These are phyloP conservation scores for Hydnomerulius pinastri DNA, from an alignment of 768 basidiomycete species.

Conservation along the genomic window DNA sequence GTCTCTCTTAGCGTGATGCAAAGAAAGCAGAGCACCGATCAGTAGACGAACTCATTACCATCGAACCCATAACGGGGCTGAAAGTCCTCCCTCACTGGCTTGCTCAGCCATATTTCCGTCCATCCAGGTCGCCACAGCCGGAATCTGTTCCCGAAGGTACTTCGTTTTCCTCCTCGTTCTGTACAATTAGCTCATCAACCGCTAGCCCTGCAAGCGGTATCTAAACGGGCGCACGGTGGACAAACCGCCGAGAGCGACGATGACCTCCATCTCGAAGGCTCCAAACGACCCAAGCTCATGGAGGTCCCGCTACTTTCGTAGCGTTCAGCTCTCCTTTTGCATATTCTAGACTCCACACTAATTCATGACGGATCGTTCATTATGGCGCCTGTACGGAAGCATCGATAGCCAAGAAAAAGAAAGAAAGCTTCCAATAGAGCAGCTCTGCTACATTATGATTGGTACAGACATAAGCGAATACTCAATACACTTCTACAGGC, in stretches of 20 bases:
- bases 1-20: constrained; percentile 46
- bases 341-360: neutral
- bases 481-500: constrained; percentile 41
- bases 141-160: neutral
- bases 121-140: neutral
- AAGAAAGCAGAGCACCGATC: constrained; percentile 30
- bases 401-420: neutral
- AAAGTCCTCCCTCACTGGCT: constrained; percentile 66
- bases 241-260: neutral
- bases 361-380: neutral
- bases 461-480: neutral
- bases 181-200: neutral
- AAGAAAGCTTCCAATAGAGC: neutral
- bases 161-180: neutral
- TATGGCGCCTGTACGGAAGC: neutral
- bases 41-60: constrained; percentile 38
- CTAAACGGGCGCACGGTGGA: neutral
- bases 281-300: neutral
- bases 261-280: neutral
- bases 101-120: constrained; percentile 69
- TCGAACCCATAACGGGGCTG: constrained; percentile 51
- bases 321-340: neutral
- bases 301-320: neutral
- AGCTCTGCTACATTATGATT: neutral
- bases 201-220: neutral